A percentile compares a stretch with the other conserved stretches of the same genome.
These are phyloP conservation scores for Leishmania martiniquensis DNA, from an alignment of 208 protist genomes.

Conservation along the genomic window DNA sequence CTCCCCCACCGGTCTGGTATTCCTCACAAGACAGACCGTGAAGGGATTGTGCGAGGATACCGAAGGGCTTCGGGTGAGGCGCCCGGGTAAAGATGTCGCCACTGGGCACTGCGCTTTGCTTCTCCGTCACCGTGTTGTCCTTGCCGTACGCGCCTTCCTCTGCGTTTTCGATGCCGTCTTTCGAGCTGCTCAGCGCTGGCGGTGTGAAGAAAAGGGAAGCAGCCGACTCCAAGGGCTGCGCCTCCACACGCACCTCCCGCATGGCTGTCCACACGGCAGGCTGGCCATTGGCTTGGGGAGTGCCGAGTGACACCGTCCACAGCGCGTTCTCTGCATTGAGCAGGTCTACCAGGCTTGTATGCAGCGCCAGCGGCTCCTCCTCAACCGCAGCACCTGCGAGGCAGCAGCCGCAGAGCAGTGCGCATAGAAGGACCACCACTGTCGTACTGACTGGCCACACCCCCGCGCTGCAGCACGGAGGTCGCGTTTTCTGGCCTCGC, in stretches of 20 bases:
- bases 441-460: background rate
- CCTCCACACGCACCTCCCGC: slow-evolving; percentile 25
- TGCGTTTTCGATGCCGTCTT: background rate
- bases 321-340: slow-evolving; percentile 24
- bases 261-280: slow-evolving; percentile 23
- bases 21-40: slow-evolving; percentile 39
- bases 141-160: slow-evolving; percentile 1
- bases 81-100: slow-evolving; percentile 6
- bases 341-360: slow-evolving; percentile 27
- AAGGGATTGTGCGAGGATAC: slow-evolving; percentile 12
- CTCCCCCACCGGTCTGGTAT: slow-evolving; percentile 17
- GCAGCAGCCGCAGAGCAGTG: background rate
- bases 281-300: background rate
- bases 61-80: slow-evolving; percentile 16
- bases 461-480: background rate
- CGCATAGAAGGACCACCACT: background rate
- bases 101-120: background rate
- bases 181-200: slow-evolving; percentile 9
- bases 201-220: slow-evolving; percentile 23
- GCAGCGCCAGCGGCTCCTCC: slow-evolving; percentile 15
- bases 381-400: slow-evolving; percentile 6
- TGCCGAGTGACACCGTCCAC: slow-evolving; percentile 19
- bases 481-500: background rate
- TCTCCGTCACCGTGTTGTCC: background rate
- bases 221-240: slow-evolving; percentile 23